Evolutionary conservation across 2,329 filamentous ascomycete species (phyloP).

Genomic region (Sclerotinia spermophila): DNA sequence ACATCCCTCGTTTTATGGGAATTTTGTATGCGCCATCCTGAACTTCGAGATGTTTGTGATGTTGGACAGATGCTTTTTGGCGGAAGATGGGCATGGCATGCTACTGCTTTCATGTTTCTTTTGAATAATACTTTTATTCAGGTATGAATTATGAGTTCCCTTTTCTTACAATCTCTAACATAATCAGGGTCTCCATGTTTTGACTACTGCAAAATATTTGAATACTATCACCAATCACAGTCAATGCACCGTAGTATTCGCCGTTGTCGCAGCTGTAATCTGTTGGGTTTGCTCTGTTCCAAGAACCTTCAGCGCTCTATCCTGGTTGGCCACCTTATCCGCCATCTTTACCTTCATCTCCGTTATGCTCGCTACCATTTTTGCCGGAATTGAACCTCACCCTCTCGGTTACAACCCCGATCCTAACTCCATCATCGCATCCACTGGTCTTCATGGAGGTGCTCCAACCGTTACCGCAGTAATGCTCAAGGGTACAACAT

Average conservation of each 20-base stretch:
- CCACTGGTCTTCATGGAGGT: conserved; percentile 43
- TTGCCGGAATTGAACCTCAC: conserved; percentile 71
- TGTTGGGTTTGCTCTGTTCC: conserved; percentile 79
- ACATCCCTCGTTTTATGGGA: conserved; percentile 71
- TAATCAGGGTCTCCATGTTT: conserved; percentile 67
- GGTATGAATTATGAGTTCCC: conserved; percentile 40
- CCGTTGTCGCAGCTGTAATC: conserved; percentile 68
- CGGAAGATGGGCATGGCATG: conserved; percentile 70
- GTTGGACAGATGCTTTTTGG: conserved; percentile 95
- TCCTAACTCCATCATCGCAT: conserved; percentile 38
- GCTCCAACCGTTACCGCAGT: conserved; percentile 65
- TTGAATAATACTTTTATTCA: conserved; percentile 93
- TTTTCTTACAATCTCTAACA: neutral
- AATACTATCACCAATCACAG: conserved; percentile 78
- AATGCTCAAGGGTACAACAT: conserved; percentile 67
- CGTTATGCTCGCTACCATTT: conserved; percentile 78
- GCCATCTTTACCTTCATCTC: conserved; percentile 89
- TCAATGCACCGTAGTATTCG: conserved; percentile 77
- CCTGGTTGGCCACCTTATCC: conserved; percentile 73
- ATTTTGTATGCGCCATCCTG: conserved; percentile 86
- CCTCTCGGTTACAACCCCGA: conserved; percentile 63
- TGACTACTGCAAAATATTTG: conserved; percentile 80
- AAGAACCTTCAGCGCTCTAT: conserved; percentile 76
- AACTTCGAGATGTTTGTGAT: conserved; percentile 89
- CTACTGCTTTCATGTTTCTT: conserved; percentile 79